Conservation (phyloP, 1,139 yeast genomes). For the Arxiozyma bovina region DNA sequence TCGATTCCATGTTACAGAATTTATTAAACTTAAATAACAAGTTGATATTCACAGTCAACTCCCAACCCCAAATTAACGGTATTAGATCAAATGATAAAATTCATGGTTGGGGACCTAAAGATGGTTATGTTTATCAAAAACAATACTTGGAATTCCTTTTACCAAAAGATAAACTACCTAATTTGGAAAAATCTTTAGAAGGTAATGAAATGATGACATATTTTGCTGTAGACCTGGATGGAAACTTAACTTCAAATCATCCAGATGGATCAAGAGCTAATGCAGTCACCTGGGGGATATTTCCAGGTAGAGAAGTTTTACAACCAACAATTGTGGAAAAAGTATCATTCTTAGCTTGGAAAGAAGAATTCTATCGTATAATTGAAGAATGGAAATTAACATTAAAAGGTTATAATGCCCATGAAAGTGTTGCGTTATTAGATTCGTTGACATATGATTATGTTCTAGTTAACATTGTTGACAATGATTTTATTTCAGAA, state of each 20-base stretch:
- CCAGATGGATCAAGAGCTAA: constrained; percentile 66
- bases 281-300: constrained; percentile 97
- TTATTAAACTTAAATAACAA: constrained; percentile 54
- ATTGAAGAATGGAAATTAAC: constrained; percentile 72
- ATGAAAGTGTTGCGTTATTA: constrained; percentile 38
- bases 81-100: constrained; percentile 58
- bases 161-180: constrained; percentile 40
- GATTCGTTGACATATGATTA: constrained; percentile 47
- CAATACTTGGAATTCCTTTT: constrained; percentile 81
- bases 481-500: constrained; percentile 57
- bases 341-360: constrained; percentile 88
- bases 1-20: constrained; percentile 50
- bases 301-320: constrained; percentile 83
- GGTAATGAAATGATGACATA: constrained; percentile 53
- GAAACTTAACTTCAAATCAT: constrained; percentile 51
- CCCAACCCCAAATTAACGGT: constrained; percentile 92
- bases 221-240: constrained; percentile 63
- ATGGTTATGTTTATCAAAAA: constrained; percentile 89
- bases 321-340: constrained; percentile 93
- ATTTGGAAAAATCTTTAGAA: constrained; percentile 35
- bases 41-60: constrained; percentile 76
- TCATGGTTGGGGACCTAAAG: constrained; percentile 93
- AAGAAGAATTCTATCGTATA: constrained; percentile 84
- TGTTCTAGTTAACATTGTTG: constrained; percentile 80
- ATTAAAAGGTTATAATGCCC: constrained; percentile 34